These are phyloP conservation scores for Tremellales sp. DNA, from an alignment of 1,284 basidiomycete species.

Conservation along the genomic window DNA sequence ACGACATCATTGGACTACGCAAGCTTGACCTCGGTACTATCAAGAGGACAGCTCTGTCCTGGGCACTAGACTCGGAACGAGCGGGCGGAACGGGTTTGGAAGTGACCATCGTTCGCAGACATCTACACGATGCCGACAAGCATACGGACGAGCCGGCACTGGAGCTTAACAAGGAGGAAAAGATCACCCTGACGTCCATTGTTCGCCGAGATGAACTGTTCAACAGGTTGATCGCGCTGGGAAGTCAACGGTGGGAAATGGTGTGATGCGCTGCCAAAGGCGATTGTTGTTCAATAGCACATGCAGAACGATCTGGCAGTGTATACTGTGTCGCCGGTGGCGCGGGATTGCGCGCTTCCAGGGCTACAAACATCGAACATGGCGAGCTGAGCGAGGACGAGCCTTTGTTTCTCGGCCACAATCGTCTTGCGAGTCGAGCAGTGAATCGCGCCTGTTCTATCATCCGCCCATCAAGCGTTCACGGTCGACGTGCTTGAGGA, in stretches of 20 bases:
- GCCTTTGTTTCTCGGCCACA: too few relatives aligned
- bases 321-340: too few relatives aligned
- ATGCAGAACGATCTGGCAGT: too few relatives aligned
- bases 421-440: too few relatives aligned
- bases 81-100: constrained; percentile 33
- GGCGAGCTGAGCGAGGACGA: too few relatives aligned
- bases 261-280: too few relatives aligned
- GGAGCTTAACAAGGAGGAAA: constrained; percentile 7
- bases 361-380: too few relatives aligned
- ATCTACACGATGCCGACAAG: not conserved
- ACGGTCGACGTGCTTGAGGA: too few relatives aligned
- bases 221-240: constrained; percentile 23
- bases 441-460: too few relatives aligned
- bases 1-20: constrained; percentile 21
- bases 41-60: constrained; percentile 4
- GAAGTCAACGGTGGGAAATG: constrained; percentile 29
- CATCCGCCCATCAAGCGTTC: too few relatives aligned
- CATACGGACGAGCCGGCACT: not conserved
- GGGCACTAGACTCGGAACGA: constrained; percentile 13
- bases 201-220: constrained; percentile 33
- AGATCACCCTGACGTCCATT: constrained; percentile 16
- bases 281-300: too few relatives aligned
- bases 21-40: constrained; percentile 18
- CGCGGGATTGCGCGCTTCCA: too few relatives aligned
- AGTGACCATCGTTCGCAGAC: constrained; percentile 10